These are phyloP conservation scores for Agrostemma githago DNA, from an alignment of 148 eudicot species.

Conservation along the genomic window DNA sequence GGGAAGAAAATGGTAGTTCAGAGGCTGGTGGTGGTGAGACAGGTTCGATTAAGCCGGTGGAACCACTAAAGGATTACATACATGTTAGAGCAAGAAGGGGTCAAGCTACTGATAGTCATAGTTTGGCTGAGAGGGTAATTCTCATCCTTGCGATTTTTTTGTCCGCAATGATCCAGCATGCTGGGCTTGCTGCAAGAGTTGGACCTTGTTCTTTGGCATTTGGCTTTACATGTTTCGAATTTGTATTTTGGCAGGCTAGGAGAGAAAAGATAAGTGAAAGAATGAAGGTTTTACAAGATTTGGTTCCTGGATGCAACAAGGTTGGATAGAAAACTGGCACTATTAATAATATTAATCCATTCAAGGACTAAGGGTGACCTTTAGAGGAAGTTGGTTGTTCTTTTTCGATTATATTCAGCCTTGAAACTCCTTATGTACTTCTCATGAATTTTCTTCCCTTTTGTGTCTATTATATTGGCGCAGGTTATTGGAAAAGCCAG, in stretches of 20 bases:
- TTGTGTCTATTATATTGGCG: conserved; percentile 11
- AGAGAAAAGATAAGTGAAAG: conserved; percentile 96
- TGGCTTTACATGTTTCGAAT: background rate
- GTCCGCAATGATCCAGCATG: background rate
- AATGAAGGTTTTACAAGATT: conserved; percentile 91
- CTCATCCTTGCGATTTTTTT: conserved; percentile 17
- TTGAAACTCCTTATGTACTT: background rate
- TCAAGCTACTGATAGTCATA: conserved; percentile 99
- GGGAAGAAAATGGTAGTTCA: conserved; percentile 43
- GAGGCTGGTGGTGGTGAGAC: conserved; percentile 42
- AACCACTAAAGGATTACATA: conserved; percentile 86
- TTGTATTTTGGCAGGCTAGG: conserved; percentile 56
- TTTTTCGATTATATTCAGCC: background rate
- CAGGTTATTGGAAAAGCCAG: conserved; percentile 88
- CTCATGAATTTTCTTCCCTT: background rate
- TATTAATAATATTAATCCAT: no score
- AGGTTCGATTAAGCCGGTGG: conserved; percentile 54
- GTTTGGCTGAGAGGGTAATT: conserved; percentile 91
- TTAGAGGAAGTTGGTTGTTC: background rate
- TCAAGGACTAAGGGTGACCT: background rate
- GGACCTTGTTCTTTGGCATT: background rate
- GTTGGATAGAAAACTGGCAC: conserved; percentile 21
- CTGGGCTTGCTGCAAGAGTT: background rate
- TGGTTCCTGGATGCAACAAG: conserved; percentile 98
- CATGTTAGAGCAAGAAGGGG: conserved; percentile 99